These are phyloP conservation scores for Eucalyptus polyanthemos DNA, from an alignment of 345 rosid genomes.

Conservation along the genomic window DNA sequence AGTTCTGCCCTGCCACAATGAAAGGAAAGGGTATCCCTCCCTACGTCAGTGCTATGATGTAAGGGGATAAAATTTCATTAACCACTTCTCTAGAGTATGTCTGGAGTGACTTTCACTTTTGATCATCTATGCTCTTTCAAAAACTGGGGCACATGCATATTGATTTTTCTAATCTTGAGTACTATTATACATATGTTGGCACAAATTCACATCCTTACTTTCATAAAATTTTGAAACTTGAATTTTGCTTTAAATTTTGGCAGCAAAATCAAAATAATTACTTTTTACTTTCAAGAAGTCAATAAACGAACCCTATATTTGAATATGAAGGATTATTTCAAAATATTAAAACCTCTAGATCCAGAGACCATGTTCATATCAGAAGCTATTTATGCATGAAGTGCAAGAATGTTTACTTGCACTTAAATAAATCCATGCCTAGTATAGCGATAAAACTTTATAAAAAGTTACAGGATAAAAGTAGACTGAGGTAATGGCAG, in stretches of 20 bases:
- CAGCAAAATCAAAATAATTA: not conserved
- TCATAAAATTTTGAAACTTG: not conserved
- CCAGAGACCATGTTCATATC: not conserved
- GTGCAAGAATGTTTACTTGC: not conserved
- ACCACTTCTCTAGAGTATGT: not conserved
- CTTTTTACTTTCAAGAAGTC: not conserved
- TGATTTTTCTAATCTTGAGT: not conserved
- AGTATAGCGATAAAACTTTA: not conserved
- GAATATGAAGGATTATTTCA: not conserved
- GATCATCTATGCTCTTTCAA: not conserved
- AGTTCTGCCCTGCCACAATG: conserved; percentile 86
- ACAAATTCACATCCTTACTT: not conserved
- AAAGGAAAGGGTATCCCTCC: not conserved
- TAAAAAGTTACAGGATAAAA: not conserved
- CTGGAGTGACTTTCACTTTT: not conserved
- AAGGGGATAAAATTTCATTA: not conserved
- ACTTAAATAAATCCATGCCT: not conserved
- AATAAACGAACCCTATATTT: not conserved
- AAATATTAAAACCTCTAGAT: not conserved
- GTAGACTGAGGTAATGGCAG: not conserved
- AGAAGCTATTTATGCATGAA: not conserved
- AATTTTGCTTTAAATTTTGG: not conserved
- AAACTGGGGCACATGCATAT: not conserved
- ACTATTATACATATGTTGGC: not conserved
- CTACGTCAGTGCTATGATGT: not conserved